Conservation (phyloP, 306 rosid species). For the Parietaria judaica region DNA sequence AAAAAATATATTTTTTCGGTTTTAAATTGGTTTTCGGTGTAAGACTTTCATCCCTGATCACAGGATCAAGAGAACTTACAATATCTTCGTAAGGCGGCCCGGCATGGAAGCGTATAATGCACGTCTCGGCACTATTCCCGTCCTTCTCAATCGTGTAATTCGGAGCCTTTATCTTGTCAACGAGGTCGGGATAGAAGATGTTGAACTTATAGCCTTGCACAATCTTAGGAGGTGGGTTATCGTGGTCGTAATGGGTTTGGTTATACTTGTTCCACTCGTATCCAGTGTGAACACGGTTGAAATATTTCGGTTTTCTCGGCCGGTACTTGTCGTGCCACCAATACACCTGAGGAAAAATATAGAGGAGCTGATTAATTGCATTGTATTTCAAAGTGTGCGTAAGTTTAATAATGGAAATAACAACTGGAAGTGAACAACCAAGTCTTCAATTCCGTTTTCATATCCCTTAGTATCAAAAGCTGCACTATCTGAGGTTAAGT, state of each 20-base stretch:
- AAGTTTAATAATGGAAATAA: not conserved
- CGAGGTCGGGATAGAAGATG: constrained; percentile 92
- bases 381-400: not conserved
- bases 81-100: constrained; percentile 95
- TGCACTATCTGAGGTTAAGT: no score
- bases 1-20: no score
- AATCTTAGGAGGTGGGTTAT: constrained; percentile 95
- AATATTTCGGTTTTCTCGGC: constrained; percentile 94
- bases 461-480: no score
- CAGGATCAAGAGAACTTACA: constrained; percentile 39
- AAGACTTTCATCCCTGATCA: not conserved
- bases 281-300: constrained; percentile 95
- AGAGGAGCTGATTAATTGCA: not conserved
- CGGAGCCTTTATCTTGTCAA: constrained; percentile 90
- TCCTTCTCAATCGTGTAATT: constrained; percentile 77
- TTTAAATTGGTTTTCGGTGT: no score
- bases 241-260: constrained; percentile 97
- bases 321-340: constrained; percentile 99
- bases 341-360: constrained; percentile 53
- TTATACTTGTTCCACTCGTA: constrained; percentile 98
- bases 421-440: no score
- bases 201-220: constrained; percentile 94
- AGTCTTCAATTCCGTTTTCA: no score
- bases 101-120: constrained; percentile 86
- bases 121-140: constrained; percentile 83